Evolutionary conservation across 2,329 filamentous ascomycete genomes (phyloP), one percentile per base, ranked within the genome.

Genomic region (Penicillium griseofulvum): DNA sequence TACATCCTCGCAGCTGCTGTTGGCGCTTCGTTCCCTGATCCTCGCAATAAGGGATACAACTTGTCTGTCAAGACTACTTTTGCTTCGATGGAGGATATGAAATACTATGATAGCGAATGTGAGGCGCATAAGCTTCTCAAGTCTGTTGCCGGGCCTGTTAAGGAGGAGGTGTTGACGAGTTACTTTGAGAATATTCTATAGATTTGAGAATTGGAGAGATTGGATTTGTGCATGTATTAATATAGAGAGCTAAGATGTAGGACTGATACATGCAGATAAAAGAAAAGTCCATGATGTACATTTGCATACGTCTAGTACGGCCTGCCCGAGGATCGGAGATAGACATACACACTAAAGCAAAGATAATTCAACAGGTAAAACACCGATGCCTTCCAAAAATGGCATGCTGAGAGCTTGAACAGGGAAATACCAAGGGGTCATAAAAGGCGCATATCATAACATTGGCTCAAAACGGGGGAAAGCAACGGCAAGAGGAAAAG

Each of bases 91-190:
- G 86, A 86, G 12, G 87, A 90, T 69, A 85, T 90, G 82, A 78
- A 83, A 62, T 90, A 82, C 74, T 90, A 89, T 69, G 87, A 90
- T 68, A 76, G 77, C 10, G 77, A 80, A 46, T 84, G 82, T 60
- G 76, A 76, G 61, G 82, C 82, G 31, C 84, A 87, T 62, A 73
- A 73, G 54, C 76, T 72, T 26, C 70, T 86, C 59, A 75, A 73
- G 61, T 69, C 69, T 17, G 63, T 71, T 51, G 68, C 61, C 4
- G 65, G 58, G 0, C 65, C 70, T 3, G 60, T 67, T 0, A 67
- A 65, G 60, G 72, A 73, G 52, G 74, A 75, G 66, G 59, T 72
- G 19, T 55, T 76, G 59, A 72, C 67, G 29, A 69, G 68, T 11
- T 75, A 64, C 51, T 76, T 66, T 60, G 71, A 75, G 63, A 76